A percentile compares a stretch with the other conserved stretches of the same genome.
These are phyloP conservation scores for Vitis cinerea DNA, from an alignment of 164 flowering plant species.

Conservation along the genomic window DNA sequence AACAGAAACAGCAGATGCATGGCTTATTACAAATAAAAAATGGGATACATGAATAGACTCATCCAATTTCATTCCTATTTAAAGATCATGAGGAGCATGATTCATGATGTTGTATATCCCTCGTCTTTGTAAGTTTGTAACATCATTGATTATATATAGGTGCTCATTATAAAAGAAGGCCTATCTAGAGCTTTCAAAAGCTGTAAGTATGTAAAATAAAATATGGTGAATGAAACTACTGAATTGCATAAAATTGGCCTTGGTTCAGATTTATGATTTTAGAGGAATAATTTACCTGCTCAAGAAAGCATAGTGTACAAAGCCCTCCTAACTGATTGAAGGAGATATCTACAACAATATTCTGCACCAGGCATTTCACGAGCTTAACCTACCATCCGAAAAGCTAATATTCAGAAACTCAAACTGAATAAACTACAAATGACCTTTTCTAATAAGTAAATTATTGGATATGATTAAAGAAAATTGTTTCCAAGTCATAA, in stretches of 20 bases:
- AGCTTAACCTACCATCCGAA: constrained; percentile 59
- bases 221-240: not conserved
- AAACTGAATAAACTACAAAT: not conserved
- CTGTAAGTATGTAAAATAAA: no score
- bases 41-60: no score
- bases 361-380: constrained; percentile 64
- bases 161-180: no score
- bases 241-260: not conserved
- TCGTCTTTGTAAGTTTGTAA: no score
- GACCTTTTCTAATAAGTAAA: not conserved
- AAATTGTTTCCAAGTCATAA: not conserved
- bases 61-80: no score
- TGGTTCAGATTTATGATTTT: not conserved
- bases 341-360: constrained; percentile 71
- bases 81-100: not conserved
- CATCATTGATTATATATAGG: no score
- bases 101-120: not conserved
- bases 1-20: not conserved
- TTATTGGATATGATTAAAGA: not conserved
- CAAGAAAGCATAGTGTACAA: constrained; percentile 67
- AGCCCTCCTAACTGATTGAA: constrained; percentile 78
- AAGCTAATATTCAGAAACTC: constrained; percentile 1
- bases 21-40: no score
- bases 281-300: constrained; percentile 40
- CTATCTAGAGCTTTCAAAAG: no score